phyloP scores from a whole-genome alignment of 2,329 filamentous ascomycete species.

The Diaporthe vexans region DNA sequence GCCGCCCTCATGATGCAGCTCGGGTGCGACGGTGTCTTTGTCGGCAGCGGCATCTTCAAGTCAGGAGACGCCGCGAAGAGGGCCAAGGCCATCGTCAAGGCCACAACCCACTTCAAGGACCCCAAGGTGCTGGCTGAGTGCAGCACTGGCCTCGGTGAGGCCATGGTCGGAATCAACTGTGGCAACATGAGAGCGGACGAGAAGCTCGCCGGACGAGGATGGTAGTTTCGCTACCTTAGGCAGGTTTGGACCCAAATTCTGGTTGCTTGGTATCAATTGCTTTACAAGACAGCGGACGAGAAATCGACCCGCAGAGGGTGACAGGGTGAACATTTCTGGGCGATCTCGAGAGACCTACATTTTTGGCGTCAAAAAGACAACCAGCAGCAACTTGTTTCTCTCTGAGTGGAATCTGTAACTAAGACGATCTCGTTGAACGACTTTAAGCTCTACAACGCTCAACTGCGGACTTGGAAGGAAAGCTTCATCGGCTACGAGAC shows the following conservation, averaged over 20 bases:
- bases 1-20: conserved; percentile 98
- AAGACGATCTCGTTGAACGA: neutral
- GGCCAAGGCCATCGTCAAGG: conserved; percentile 94
- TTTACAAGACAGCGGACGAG: neutral
- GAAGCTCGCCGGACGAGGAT: conserved; percentile 88
- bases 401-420: neutral
- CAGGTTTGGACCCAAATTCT: neutral
- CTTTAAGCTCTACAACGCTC: neutral
- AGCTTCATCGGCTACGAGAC: neutral
- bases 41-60: conserved; percentile 98
- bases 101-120: conserved; percentile 91
- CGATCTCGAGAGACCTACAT: neutral
- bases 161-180: conserved; percentile 97
- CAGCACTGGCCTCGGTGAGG: conserved; percentile 91
- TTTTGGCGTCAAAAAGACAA: neutral
- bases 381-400: neutral
- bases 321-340: neutral
- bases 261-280: neutral
- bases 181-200: conserved; percentile 81
- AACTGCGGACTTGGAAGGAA: neutral
- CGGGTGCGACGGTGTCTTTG: conserved; percentile 97
- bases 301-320: conserved; percentile 82
- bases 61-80: conserved; percentile 90
- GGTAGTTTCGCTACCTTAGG: conserved; percentile 65
- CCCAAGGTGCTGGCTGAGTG: conserved; percentile 88